A percentile compares a stretch with the other conserved stretches of the same genome.
These are phyloP conservation scores for Ganoderma boninense DNA, from an alignment of 1,284 basidiomycete species.

Conservation along the genomic window DNA sequence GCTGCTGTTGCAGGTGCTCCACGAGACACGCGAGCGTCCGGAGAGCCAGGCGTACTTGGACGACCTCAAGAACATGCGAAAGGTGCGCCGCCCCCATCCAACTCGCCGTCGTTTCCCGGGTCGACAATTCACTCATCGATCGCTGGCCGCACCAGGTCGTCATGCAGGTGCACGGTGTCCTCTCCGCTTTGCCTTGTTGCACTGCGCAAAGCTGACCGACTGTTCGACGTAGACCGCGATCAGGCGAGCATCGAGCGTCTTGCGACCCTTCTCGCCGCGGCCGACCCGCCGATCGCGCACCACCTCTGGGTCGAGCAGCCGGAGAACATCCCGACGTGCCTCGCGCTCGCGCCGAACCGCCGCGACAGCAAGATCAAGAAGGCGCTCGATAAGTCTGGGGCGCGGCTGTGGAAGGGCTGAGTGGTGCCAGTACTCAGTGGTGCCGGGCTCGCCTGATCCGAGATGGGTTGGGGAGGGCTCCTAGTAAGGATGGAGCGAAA, in stretches of 20 bases:
- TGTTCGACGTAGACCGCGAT: conserved; percentile 44
- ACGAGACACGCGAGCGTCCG: conserved; percentile 48
- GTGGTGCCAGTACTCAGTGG: too few species aligned
- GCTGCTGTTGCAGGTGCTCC: conserved; percentile 42
- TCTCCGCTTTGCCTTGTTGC: neutral
- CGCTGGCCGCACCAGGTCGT: conserved; percentile 42
- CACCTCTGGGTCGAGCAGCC: conserved; percentile 64
- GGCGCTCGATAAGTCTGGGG: conserved; percentile 50
- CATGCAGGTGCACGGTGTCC: conserved; percentile 44
- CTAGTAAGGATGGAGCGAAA: too few species aligned
- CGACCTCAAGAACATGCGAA: conserved; percentile 52
- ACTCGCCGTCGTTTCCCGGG: too few species aligned
- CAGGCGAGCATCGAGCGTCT: conserved; percentile 45
- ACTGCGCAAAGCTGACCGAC: neutral
- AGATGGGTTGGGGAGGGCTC: neutral
- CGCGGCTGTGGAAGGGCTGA: conserved; percentile 44
- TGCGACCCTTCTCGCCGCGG: conserved; percentile 40
- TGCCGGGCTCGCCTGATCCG: too few species aligned
- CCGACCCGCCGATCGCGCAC: conserved; percentile 46
- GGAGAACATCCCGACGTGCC: conserved; percentile 58
- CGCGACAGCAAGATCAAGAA: conserved; percentile 50
- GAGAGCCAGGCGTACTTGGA: conserved; percentile 51
- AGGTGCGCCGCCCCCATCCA: conserved; percentile 31
- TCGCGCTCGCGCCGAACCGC: conserved; percentile 61
- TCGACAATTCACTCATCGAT: conserved; percentile 18